phyloP scores from a whole-genome alignment of 202 grass and related monocot genomes.

The Saccharum hybrid region DNA sequence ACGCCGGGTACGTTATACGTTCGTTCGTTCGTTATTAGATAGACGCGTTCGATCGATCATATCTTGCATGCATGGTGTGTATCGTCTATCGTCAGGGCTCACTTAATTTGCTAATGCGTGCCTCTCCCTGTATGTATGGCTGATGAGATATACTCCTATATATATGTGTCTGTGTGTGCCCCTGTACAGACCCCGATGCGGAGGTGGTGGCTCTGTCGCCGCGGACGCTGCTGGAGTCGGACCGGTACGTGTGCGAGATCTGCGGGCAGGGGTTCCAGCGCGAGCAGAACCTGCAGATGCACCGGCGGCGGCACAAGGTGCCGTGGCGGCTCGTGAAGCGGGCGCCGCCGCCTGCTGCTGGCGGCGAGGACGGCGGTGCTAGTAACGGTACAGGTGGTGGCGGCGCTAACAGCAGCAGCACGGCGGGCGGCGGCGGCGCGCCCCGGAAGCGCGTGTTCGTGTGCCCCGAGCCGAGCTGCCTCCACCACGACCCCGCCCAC shows the following conservation, averaged over 20 bases:
- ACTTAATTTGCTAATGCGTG: constrained; percentile 8
- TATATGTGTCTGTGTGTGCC: too few species aligned
- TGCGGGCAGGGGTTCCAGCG: constrained; percentile 96
- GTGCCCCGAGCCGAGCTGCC: constrained; percentile 94
- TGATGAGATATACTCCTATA: too few species aligned
- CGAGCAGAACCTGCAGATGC: constrained; percentile 99
- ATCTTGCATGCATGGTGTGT: not conserved
- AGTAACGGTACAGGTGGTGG: not conserved
- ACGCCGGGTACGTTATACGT: constrained; percentile 44
- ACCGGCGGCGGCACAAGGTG: constrained; percentile 96
- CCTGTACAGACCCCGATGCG: constrained; percentile 73
- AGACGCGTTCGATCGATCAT: too few species aligned
- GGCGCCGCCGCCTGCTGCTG: constrained; percentile 5
- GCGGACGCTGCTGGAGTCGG: constrained; percentile 91
- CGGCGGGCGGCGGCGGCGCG: not conserved
- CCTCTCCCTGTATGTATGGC: too few species aligned
- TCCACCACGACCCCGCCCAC: constrained; percentile 93
- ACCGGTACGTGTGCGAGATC: constrained; percentile 97
- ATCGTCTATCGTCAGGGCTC: not conserved
- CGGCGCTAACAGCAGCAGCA: not conserved
- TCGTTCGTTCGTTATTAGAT: not conserved
- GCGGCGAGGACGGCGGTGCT: not conserved
- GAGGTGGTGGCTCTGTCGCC: constrained; percentile 97
- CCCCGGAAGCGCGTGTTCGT: constrained; percentile 81
- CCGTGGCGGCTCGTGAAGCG: constrained; percentile 86